Percentiles rank a stretch among this genome's conserved stretches.
Conservation (phyloP, 73 alveolate genomes). For the Tetrahymena malaccensis region DNA sequence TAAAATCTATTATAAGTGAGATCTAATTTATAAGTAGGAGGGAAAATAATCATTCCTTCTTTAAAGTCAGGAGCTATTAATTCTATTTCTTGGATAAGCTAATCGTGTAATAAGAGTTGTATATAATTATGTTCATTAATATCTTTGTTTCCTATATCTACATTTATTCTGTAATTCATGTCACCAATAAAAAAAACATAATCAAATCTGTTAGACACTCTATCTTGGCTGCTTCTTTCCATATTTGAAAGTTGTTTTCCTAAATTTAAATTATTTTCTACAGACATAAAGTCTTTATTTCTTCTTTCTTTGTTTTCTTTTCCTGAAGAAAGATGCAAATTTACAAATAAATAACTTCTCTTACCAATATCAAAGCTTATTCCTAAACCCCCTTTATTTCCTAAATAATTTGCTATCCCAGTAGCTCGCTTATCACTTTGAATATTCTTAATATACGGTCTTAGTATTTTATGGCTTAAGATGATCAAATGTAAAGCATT, state of each 20-base stretch:
- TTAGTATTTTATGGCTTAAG: conserved; percentile 43
- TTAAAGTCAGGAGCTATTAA: conserved; percentile 42
- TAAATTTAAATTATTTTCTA: conserved; percentile 43
- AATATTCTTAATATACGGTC: conserved; percentile 51
- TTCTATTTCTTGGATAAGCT: not conserved
- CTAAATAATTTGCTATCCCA: conserved; percentile 69
- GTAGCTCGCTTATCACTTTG: conserved; percentile 60
- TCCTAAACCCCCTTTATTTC: conserved; percentile 86
- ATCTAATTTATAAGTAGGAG: conserved; percentile 74
- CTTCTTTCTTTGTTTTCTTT: conserved; percentile 55
- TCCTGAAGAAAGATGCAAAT: conserved; percentile 79
- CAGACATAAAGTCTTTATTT: conserved; percentile 54
- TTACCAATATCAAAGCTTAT: conserved; percentile 58
- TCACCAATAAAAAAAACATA: conserved; percentile 75
- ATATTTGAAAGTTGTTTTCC: not conserved
- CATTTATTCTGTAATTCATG: conserved; percentile 70
- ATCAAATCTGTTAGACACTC: conserved; percentile 54
- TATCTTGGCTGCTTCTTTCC: not conserved
- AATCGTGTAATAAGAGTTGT: conserved; percentile 15
- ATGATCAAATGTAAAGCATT: conserved; percentile 69
- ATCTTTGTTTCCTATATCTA: conserved; percentile 28
- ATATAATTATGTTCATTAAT: conserved; percentile 24
- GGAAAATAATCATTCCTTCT: conserved; percentile 77
- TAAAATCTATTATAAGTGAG: conserved; percentile 53
- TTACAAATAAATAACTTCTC: conserved; percentile 58